These are phyloP conservation scores for Ustilago nuda DNA, from an alignment of 1,284 basidiomycete species.

Conservation along the genomic window DNA sequence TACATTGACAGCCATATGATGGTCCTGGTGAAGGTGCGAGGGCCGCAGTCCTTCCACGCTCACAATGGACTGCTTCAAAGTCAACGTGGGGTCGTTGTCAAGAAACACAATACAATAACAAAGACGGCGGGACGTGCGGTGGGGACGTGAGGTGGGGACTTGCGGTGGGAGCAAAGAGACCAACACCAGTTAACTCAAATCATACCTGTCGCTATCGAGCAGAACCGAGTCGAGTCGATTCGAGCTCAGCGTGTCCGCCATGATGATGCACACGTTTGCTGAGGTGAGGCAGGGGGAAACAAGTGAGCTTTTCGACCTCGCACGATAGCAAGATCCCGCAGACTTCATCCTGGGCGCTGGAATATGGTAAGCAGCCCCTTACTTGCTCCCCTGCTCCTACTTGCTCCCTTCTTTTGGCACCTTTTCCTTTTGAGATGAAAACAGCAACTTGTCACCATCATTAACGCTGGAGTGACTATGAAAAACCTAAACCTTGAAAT, in stretches of 20 bases:
- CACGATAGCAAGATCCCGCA: neutral
- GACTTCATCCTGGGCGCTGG: neutral
- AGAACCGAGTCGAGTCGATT: neutral
- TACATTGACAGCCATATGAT: too few species aligned
- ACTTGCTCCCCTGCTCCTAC: neutral
- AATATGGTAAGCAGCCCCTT: neutral
- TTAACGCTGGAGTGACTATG: slow-evolving; percentile 19
- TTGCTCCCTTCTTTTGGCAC: neutral
- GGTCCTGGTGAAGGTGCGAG: too few species aligned
- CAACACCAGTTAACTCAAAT: neutral
- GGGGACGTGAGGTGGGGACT: neutral
- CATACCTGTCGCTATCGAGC: neutral
- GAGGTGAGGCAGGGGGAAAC: neutral
- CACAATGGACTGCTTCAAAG: neutral
- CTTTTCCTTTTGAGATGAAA: too few species aligned
- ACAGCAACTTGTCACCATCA: neutral
- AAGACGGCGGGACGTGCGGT: neutral
- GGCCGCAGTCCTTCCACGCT: neutral
- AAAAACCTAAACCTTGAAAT: neutral
- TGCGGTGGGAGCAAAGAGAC: neutral
- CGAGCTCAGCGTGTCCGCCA: neutral
- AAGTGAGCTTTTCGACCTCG: neutral
- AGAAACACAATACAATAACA: neutral
- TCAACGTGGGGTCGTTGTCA: neutral
- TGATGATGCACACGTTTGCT: neutral